Evolutionary conservation across 1,284 basidiomycete species (phyloP), one percentile per base, ranked within the genome.

Genomic region (Wolfiporia cocos): DNA sequence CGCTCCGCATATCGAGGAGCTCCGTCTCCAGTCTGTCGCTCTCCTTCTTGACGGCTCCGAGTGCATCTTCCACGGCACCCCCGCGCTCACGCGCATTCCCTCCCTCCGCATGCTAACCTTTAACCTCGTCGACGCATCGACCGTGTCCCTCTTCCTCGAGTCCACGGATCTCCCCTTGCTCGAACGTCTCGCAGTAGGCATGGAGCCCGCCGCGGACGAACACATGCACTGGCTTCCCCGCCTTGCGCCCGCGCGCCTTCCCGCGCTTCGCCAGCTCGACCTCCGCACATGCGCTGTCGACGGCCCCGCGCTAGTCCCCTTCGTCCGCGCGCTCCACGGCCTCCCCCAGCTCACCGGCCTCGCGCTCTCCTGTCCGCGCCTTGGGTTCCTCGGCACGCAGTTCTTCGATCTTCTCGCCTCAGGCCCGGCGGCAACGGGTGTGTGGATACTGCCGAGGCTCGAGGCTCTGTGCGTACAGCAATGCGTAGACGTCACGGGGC

Each of bases 201-300:
- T 59, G 55, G 56, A 61, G 20, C n/a, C 49, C 1, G 46, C 55
- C n/a, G 49, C 46, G 17, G 56, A 58, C n/a, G 60, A 62, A 34
- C 57, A 57, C 26, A 47, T 58, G 9, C 55, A 58, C 20, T 64
- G 62, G 63, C 54, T 65, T n/a, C 47, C 62, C 3, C 37, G 49
- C 30, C 34, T 41, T 29, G 45, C 50, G 15, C 42, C 50, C 10
- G 28, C 42, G 22, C 56, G 52, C 2, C 53, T 61, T 33, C 58
- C 58, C 12, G 39, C 49, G 3, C 47, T 64, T 5, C 55, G 55
- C 33, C 50, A 57, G 14, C 58, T 65, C 31, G 59, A 65, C 39
- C 52, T 65, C 3, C 54, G 61, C 15, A 50, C 57, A 11, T 62
- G 57, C 48, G 55, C 51, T 43, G 48, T 62, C 34, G 58, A 56